Evolutionary conservation across 495 filamentous ascomycete species (phyloP).

Genomic region (Gamarada debralockiae): DNA sequence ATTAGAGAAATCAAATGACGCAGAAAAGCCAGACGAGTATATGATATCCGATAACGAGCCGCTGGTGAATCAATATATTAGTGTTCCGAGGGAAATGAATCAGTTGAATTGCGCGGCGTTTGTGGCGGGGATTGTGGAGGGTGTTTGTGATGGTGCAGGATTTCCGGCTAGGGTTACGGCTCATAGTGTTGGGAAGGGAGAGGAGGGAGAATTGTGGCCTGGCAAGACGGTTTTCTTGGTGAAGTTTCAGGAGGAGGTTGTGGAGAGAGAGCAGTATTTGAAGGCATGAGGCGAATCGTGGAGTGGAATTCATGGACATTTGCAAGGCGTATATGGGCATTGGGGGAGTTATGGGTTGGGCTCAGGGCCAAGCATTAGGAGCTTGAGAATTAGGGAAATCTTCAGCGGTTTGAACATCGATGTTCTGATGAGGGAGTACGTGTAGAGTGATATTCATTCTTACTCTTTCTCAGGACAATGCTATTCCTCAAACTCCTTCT

Average conservation of each 20-base stretch:
- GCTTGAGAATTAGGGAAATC: no score
- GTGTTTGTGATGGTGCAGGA: conserved; percentile 86
- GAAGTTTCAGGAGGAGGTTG: conserved; percentile 79
- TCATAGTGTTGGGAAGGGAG: conserved; percentile 72
- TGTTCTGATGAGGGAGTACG: no score
- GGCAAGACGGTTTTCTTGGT: conserved; percentile 93
- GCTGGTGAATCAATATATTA: conserved; percentile 88
- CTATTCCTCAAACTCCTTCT: no score
- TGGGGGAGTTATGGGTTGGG: background rate
- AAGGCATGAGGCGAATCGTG: no score
- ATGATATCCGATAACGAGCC: conserved; percentile 99
- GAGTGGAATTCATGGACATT: background rate
- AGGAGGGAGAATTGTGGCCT: conserved; percentile 84
- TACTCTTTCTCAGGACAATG: no score
- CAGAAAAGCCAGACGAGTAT: conserved; percentile 84
- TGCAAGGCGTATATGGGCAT: conserved; percentile 17
- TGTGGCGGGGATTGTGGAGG: conserved; percentile 93
- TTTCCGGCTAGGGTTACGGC: conserved; percentile 89
- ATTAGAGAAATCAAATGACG: conserved; percentile 81
- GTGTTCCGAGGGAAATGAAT: conserved; percentile 89
- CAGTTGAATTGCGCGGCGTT: conserved; percentile 95
- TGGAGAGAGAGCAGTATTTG: conserved; percentile 79
- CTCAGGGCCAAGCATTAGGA: background rate
- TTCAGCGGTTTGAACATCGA: no score
- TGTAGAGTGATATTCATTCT: background rate